Percentiles rank a stretch among this genome's conserved stretches.
Evolutionary conservation across 2,329 filamentous ascomycete species (phyloP).

Genomic region (Talaromyces amestolkiae): DNA sequence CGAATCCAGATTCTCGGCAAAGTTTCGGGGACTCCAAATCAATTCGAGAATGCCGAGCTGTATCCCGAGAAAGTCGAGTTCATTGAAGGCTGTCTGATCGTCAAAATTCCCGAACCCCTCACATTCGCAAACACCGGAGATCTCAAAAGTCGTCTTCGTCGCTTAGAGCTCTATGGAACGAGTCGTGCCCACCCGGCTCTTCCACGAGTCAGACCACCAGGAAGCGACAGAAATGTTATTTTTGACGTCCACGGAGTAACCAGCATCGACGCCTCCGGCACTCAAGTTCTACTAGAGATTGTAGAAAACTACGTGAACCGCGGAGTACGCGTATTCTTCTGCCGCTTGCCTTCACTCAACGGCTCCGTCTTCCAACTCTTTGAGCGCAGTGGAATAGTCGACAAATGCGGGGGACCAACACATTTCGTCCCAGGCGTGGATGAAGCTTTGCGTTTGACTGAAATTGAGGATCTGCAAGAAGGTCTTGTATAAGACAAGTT

Average conservation of each 20-base stretch:
- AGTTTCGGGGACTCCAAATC: constrained; percentile 70
- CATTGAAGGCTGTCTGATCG: constrained; percentile 86
- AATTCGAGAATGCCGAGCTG: constrained; percentile 80
- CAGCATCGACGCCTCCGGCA: constrained; percentile 85
- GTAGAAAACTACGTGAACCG: constrained; percentile 74
- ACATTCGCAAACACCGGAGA: constrained; percentile 97
- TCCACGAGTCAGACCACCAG: constrained; percentile 71
- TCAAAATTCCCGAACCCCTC: constrained; percentile 94
- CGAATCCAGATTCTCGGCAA: constrained; percentile 95
- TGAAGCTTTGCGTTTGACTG: constrained; percentile 77
- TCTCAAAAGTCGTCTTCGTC: constrained; percentile 75
- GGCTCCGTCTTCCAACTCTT: constrained; percentile 69
- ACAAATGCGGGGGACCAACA: constrained; percentile 70
- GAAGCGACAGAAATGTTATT: constrained; percentile 86
- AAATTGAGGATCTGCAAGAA: constrained; percentile 57
- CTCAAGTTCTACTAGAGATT: constrained; percentile 88
- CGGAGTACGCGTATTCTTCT: constrained; percentile 61
- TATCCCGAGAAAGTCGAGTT: constrained; percentile 76
- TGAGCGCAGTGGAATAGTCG: constrained; percentile 77
- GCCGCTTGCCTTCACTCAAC: constrained; percentile 51
- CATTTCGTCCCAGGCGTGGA: constrained; percentile 83
- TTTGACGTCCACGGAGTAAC: constrained; percentile 99
- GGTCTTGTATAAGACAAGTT: neutral
- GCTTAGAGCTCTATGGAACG: constrained; percentile 89
- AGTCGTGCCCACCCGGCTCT: constrained; percentile 79